These are phyloP conservation scores for Colletotrichum siamense DNA, from an alignment of 2,329 filamentous ascomycete species.

Conservation along the genomic window DNA sequence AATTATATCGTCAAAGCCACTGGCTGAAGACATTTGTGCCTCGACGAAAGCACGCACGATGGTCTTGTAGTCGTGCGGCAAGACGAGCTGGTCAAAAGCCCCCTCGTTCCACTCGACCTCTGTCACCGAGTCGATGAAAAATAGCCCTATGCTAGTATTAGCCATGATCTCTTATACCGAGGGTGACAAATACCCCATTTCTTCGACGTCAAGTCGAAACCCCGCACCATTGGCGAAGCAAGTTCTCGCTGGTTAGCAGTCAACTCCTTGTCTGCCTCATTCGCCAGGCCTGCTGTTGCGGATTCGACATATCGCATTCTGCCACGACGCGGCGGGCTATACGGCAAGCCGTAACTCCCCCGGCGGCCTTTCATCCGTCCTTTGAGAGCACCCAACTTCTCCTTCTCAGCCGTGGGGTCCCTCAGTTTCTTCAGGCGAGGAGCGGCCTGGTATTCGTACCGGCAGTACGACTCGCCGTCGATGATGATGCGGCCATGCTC, in stretches of 20 bases:
- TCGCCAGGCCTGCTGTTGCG: neutral
- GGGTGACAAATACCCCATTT: neutral
- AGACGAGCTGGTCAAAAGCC: neutral
- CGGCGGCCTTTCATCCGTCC: neutral
- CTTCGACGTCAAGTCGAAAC: neutral
- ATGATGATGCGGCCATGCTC: neutral
- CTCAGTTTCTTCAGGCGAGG: neutral
- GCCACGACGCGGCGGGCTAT: neutral
- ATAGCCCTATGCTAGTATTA: neutral
- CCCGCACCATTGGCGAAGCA: neutral
- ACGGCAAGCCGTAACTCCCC: neutral
- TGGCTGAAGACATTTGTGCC: neutral
- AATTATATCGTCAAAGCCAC: neutral
- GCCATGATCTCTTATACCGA: fast-evolving
- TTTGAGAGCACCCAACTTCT: neutral
- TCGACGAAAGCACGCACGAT: neutral
- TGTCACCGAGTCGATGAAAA: neutral
- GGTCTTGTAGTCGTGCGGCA: neutral
- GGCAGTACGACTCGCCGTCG: neutral
- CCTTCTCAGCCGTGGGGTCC: neutral
- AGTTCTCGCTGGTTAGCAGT: neutral
- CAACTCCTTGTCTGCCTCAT: neutral
- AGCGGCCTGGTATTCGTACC: neutral
- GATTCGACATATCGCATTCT: neutral
- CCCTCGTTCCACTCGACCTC: neutral